These are phyloP conservation scores for Leccinum imitatum DNA, from an alignment of 768 basidiomycete species.

Conservation along the genomic window DNA sequence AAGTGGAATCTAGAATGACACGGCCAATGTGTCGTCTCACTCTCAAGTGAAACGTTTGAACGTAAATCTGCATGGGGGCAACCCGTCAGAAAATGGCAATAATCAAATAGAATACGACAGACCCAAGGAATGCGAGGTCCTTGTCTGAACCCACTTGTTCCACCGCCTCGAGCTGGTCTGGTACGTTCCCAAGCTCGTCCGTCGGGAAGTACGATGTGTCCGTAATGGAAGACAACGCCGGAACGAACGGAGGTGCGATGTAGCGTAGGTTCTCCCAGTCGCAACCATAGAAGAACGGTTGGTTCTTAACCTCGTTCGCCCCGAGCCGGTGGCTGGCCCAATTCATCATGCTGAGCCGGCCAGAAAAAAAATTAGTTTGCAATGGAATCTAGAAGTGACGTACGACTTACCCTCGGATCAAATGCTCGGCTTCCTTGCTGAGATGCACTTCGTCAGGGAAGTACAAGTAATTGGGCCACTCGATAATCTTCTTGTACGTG, in stretches of 20 bases:
- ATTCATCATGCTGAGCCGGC: conserved; percentile 71
- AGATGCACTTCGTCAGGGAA: conserved; percentile 97
- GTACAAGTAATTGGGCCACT: conserved; percentile 87
- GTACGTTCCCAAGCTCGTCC: conserved; percentile 78
- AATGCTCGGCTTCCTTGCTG: conserved; percentile 86
- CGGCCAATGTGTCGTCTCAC: neutral
- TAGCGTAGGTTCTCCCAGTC: conserved; percentile 91
- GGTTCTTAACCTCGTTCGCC: conserved; percentile 85
- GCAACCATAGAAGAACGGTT: conserved; percentile 94
- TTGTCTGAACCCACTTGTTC: conserved; percentile 66
- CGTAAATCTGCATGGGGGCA: conserved; percentile 57
- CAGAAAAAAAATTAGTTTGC: conserved; percentile 2
- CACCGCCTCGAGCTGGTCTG: conserved; percentile 57
- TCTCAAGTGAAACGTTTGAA: conserved; percentile 68
- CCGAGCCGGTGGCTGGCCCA: conserved; percentile 74
- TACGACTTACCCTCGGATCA: conserved; percentile 71
- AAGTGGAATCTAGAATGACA: conserved; percentile 4
- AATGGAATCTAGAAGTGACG: neutral
- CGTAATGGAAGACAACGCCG: conserved; percentile 85
- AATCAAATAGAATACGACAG: conserved; percentile 20
- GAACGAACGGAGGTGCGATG: conserved; percentile 96
- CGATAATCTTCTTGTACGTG: conserved; percentile 97
- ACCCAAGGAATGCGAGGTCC: conserved; percentile 68
- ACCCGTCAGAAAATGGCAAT: conserved; percentile 1
- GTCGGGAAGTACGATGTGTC: conserved; percentile 98